These are phyloP conservation scores for Trichoderma sp. DNA, from an alignment of 2,329 filamentous ascomycete species.

Conservation along the genomic window DNA sequence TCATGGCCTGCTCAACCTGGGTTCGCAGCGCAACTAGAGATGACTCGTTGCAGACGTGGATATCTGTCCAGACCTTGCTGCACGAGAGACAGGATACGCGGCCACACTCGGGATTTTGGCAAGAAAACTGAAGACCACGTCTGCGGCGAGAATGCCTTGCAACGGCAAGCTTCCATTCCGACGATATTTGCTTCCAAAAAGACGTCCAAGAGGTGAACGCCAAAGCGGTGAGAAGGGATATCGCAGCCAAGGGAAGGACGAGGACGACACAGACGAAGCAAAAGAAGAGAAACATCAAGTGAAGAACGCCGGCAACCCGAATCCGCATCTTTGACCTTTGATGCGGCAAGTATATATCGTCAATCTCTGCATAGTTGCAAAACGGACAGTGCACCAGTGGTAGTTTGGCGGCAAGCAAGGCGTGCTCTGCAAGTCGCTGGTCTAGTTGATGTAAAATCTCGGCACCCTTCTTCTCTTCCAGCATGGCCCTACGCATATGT, in stretches of 20 bases:
- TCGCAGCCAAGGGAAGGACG: conserved; percentile 50
- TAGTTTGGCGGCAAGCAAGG: conserved; percentile 68
- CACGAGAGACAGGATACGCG: conserved; percentile 79
- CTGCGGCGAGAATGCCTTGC: conserved; percentile 66
- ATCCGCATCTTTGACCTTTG: conserved; percentile 56
- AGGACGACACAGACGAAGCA: conserved; percentile 56
- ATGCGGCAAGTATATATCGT: conserved; percentile 67
- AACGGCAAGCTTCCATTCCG: conserved; percentile 59
- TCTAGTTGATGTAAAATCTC: conserved; percentile 76
- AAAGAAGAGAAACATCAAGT: conserved; percentile 49
- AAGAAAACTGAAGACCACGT: conserved; percentile 74
- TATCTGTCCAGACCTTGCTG: conserved; percentile 77
- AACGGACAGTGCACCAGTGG: conserved; percentile 84
- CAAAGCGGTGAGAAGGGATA: conserved; percentile 47
- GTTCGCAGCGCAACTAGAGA: conserved; percentile 78
- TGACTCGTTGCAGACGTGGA: conserved; percentile 87
- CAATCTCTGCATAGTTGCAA: conserved; percentile 86
- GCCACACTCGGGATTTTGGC: conserved; percentile 66
- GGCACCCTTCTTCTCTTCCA: conserved; percentile 64
- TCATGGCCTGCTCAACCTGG: conserved; percentile 89
- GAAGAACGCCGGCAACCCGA: conserved; percentile 50
- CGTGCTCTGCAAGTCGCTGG: conserved; percentile 73
- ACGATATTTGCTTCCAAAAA: conserved; percentile 41
- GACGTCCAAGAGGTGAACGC: conserved; percentile 44
- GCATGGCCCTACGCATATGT: conserved; percentile 70